Base-by-base conservation (phyloP, 768 basidiomycete species). In the Tulasnella sp. region DNA sequence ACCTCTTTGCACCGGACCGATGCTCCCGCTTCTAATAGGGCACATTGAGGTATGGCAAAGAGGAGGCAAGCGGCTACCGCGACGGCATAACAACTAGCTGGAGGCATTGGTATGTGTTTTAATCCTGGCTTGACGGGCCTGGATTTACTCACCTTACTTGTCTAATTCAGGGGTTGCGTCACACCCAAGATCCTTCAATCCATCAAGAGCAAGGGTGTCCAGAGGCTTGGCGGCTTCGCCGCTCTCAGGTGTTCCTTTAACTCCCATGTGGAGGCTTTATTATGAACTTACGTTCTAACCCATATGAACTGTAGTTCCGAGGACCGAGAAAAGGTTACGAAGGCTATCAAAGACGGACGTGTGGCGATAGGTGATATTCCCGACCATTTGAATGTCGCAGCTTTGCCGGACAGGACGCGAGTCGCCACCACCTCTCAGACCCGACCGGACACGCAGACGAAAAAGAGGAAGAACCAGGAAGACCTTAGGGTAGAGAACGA, bases 31-130 rank as follows among this genome's bases (percentile, higher is more conserved):
- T 38, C 15, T 38, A 15, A 38, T 38, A 38, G 34, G 84, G 82
- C 1, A 74, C 73, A 17, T 70, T 89, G 60, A 73, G 87, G n/a
- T 87, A 88, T 64, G 87, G 87, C 0, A 70, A 73, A 53, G 75
- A 75, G 4, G 69, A 68, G 5, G 65, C 66, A 8, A 71, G 68
- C 19, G 69, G 75, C 41, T 80, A 75, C 52, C 31, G 42, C 19
- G 31, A 31, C 3, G 80, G 83, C 49, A 83, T 85, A 68, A 78
- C 75, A 0, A 79, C 87, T 2, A 75, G 81, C 65, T 89, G 87
- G 87, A 74, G 80, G 43, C 87, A 89, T 64, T 89, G 87, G 85
- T 85, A 70, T 65, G 73, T 60, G 49, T 60, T 42, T 27, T 38
- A 49, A 65, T n/a, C 21, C 7, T 62, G 86, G 3, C 5, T 19